phyloP scores from a whole-genome alignment of 225 moss, liverwort and hornwort genomes.

The Pleurozium schreberi region DNA sequence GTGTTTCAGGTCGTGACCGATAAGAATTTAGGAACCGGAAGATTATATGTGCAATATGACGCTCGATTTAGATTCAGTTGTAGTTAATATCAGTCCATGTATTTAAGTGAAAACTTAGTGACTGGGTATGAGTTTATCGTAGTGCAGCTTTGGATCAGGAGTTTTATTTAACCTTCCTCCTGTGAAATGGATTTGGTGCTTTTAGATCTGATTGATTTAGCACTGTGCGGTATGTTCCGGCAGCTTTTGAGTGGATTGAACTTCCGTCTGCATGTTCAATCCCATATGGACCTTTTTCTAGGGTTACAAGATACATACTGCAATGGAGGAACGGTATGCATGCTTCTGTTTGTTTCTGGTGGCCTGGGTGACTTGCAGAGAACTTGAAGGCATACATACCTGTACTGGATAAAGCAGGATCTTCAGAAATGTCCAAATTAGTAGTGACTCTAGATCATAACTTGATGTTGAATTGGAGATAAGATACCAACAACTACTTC shows the following conservation, averaged over 20 bases:
- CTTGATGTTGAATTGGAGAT: background rate
- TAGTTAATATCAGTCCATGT: constrained; percentile 2
- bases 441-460: background rate
- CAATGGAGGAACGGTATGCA: background rate
- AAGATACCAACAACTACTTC: background rate
- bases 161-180: background rate
- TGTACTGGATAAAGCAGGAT: background rate
- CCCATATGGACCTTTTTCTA: background rate
- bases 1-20: constrained; percentile 1
- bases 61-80: background rate
- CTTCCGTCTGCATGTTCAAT: background rate
- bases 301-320: background rate
- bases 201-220: background rate
- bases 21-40: background rate
- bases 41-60: background rate
- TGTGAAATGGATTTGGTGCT: constrained; percentile 5
- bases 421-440: background rate
- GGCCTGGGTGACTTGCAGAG: background rate
- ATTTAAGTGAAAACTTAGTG: background rate
- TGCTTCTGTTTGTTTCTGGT: background rate
- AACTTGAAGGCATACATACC: background rate
- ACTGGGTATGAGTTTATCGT: background rate
- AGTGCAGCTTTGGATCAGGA: constrained; percentile 6
- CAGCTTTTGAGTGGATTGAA: background rate
- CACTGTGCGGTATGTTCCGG: background rate